Conservation (phyloP, 2,329 filamentous ascomycete genomes). For the Aureobasidium sp. region DNA sequence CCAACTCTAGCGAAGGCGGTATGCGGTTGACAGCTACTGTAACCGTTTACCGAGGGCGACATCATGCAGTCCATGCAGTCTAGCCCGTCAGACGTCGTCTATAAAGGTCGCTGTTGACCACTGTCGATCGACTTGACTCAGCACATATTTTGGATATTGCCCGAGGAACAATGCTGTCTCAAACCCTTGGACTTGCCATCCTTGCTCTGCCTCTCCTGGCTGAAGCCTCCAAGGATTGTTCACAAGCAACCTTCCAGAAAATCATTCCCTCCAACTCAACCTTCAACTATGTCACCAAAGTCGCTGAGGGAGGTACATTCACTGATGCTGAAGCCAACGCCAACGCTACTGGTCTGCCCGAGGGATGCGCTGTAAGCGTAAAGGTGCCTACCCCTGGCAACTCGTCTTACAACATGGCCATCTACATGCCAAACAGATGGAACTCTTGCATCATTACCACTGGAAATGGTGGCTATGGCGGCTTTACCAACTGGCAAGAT, state of each 20-base stretch:
- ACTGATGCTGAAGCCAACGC: constrained; percentile 28
- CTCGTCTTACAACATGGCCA: constrained; percentile 24
- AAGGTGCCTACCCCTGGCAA: constrained; percentile 21
- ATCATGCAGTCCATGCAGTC: not conserved
- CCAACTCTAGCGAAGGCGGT: not conserved
- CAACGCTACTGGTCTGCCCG: constrained; percentile 33
- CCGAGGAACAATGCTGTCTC: not conserved
- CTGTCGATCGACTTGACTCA: not conserved
- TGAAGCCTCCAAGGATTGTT: constrained; percentile 21
- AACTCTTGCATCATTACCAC: constrained; percentile 25
- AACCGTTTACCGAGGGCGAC: not conserved
- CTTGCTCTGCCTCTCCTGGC: not conserved
- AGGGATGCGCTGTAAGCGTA: constrained; percentile 24
- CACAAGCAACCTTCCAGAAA: constrained; percentile 24
- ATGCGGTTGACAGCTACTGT: not conserved
- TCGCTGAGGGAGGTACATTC: constrained; percentile 30
- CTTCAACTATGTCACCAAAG: constrained; percentile 27
- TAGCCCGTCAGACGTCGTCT: not conserved
- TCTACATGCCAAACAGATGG: constrained; percentile 25
- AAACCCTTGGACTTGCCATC: not conserved
- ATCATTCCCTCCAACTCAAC: constrained; percentile 27
- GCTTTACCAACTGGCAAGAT: constrained; percentile 40
- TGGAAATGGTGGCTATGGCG: constrained; percentile 39
- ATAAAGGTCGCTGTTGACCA: not conserved
- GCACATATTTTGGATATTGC: not conserved